These are phyloP conservation scores for Globisporangium cystogenes DNA, from an alignment of 352 stramenopile genomes.

Conservation along the genomic window DNA sequence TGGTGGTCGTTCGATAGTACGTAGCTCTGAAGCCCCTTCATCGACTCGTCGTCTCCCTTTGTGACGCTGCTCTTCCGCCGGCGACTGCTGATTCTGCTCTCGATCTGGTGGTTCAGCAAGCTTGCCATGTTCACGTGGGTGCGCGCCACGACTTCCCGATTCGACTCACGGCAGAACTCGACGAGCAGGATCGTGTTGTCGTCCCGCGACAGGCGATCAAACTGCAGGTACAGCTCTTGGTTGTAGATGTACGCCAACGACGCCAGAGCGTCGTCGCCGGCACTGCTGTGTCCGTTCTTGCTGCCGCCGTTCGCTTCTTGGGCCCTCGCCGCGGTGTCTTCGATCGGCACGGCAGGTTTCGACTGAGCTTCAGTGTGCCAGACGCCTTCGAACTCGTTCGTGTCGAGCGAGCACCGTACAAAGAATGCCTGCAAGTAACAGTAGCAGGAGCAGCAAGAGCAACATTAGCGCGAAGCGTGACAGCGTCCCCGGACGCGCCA, in stretches of 20 bases:
- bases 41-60: slow-evolving; percentile 9
- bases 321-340: slow-evolving; percentile 7
- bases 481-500: not conserved
- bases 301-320: slow-evolving; percentile 1
- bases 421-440: slow-evolving; percentile 48
- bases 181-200: slow-evolving; percentile 83
- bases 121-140: slow-evolving; percentile 80
- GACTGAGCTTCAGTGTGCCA: slow-evolving; percentile 84
- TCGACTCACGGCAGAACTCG: slow-evolving; percentile 71
- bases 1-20: slow-evolving; percentile 80
- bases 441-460: not conserved
- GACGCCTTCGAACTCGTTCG: slow-evolving; percentile 78
- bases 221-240: slow-evolving; percentile 78
- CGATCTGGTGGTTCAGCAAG: slow-evolving; percentile 52
- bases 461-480: not conserved
- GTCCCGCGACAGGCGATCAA: slow-evolving; percentile 75
- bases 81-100: slow-evolving; percentile 13
- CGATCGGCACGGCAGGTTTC: slow-evolving; percentile 32
- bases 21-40: slow-evolving; percentile 49
- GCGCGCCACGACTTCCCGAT: slow-evolving; percentile 70
- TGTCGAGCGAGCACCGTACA: slow-evolving; percentile 79
- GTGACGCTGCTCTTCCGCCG: slow-evolving; percentile 10
- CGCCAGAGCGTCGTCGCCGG: not conserved
- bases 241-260: slow-evolving; percentile 70
- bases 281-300: not conserved